Evolutionary conservation across 495 filamentous ascomycete genomes (phyloP).

Genomic region (Hypoxylon cercidicola): DNA sequence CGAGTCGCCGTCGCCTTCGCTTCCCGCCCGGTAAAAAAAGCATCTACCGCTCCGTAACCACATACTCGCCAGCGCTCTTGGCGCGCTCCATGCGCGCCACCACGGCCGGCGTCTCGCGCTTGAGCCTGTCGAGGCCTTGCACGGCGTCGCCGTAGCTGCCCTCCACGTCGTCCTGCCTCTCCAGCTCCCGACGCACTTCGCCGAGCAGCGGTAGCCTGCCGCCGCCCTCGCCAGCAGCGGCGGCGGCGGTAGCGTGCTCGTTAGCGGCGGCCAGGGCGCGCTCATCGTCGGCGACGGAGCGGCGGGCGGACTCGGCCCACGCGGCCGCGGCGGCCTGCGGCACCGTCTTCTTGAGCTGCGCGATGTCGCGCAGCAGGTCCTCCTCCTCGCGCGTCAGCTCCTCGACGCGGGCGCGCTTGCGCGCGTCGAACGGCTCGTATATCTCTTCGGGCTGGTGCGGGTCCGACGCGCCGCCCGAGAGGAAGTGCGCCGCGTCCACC

Average conservation of each 20-base stretch:
- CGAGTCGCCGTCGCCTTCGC: no score
- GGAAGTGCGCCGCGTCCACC: slow-evolving; percentile 58
- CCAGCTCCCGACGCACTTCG: slow-evolving; percentile 45
- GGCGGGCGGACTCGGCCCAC: slow-evolving; percentile 62
- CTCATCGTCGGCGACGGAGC: slow-evolving; percentile 58
- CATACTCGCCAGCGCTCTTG: slow-evolving; percentile 71
- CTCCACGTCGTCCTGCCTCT: slow-evolving; percentile 63
- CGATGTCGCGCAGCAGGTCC: slow-evolving; percentile 76
- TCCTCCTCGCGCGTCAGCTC: slow-evolving; percentile 76
- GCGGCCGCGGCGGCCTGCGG: slow-evolving; percentile 66
- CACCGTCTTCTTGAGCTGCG: slow-evolving; percentile 73
- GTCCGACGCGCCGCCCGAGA: slow-evolving; percentile 46
- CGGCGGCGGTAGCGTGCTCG: slow-evolving; percentile 18
- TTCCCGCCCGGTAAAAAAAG: no score
- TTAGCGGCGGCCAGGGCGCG: slow-evolving; percentile 53
- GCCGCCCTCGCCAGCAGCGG: slow-evolving; percentile 34
- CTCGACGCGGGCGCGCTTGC: slow-evolving; percentile 73
- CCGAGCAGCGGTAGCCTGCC: slow-evolving; percentile 40
- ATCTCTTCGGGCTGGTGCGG: slow-evolving; percentile 59
- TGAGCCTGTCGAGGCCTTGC: slow-evolving; percentile 62
- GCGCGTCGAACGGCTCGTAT: slow-evolving; percentile 81
- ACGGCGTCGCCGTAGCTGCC: slow-evolving; percentile 61
- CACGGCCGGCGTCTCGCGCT: slow-evolving; percentile 72
- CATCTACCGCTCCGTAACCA: slow-evolving; percentile 50
- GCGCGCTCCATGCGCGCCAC: slow-evolving; percentile 84